Base-by-base conservation (phyloP, 2,329 filamentous ascomycete genomes). In the Fusarium sp. region DNA sequence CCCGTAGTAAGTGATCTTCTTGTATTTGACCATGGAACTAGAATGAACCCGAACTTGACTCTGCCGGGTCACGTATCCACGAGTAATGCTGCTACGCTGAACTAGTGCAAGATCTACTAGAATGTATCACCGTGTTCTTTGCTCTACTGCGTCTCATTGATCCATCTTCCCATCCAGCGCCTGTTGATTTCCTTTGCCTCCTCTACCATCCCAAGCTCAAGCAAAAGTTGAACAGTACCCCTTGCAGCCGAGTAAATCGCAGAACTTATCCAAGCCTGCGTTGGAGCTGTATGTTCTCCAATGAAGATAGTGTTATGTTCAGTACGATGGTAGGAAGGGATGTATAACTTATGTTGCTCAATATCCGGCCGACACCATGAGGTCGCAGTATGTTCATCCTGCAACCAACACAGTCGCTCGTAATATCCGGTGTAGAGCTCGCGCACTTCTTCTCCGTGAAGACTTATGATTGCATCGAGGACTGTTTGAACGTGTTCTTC, bases 301-400 rank as follows among this genome's bases (percentile, higher is more conserved):
- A 91, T 81, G 62, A 92, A 92, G 33, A 92, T 87, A n/a, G 90
- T 89, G 47, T 89, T 87, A 66, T 84, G 85, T 76, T 93, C 69
- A 0, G 90, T 92, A 74, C 89, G 86, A 73, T 91, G 92, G 74
- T 92, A 93, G n/a, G 90, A 88, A 0, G 91, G 91, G 11, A 93
- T 80, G 70, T 91, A 93, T 24, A 92, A 74, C 69, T 91, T 84
- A 73, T 93, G 90, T 79, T 92, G 89, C 0, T 89, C 90, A 1
- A 88, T 81, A 1, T 82, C 78, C 1, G 91, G 90, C 7, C 78
- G 77, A 2, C 86, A 86, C 90, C 90, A 93, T 9, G 86, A 85
- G 7, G 69, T 62, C 0, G 64, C 56, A 5, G 50, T 57, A 11
- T 62, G 57, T 11, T 61, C 56, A 20, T 67, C 64, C 2, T 62